Evolutionary conservation across 2,329 filamentous ascomycete species (phyloP), one percentile per base, ranked within the genome.

Genomic region (Coleophoma crateriformis): DNA sequence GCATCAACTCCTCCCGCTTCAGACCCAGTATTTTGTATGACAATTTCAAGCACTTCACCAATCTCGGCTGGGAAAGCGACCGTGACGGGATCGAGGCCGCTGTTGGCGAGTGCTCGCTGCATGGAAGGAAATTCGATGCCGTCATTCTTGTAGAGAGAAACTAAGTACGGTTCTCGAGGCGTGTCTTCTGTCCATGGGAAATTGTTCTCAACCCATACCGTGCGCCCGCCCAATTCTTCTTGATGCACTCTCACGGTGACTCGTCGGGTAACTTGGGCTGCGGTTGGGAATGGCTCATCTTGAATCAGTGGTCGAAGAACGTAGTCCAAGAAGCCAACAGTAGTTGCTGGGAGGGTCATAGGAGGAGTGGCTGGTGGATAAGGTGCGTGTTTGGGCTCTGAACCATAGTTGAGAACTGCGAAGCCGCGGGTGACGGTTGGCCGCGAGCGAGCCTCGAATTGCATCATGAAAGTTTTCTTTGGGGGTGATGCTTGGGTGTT

Each of bases 41-140:
- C 66, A 14, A 73, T 71, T 43, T 73, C 71, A 4, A 74, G 53
- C 2, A 74, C 69, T 50, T 77, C 73, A n/a, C 72, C 73, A 2
- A 75, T 57, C 33, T 66, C 63, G 0, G 70, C 71, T 1, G 73
- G 71, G 58, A 67, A 76, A 0, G 68, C 62, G 5, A 66, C 60
- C 0, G 66, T 67, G 4, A 60, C 47, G 0, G 70, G 71, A 55
- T 77, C 74, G 59, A 70, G 68, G 27, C 72, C 72, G 27, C 62
- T 58, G 54, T 73, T 69, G 5, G 50, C 52, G 0, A 75, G 45
- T 0, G 74, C 73, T 8, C 64, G 66, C 1, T 66, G 63, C 58
- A 73, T 72, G 52, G 70, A 64, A 2, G 74, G 74, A 48, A 73
- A 63, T 27, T 58, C 52, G 5, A 50, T 35, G 20, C 46, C 40